Conservation (phyloP, 2,329 filamentous ascomycete genomes). For the Cladosporium sp. region DNA sequence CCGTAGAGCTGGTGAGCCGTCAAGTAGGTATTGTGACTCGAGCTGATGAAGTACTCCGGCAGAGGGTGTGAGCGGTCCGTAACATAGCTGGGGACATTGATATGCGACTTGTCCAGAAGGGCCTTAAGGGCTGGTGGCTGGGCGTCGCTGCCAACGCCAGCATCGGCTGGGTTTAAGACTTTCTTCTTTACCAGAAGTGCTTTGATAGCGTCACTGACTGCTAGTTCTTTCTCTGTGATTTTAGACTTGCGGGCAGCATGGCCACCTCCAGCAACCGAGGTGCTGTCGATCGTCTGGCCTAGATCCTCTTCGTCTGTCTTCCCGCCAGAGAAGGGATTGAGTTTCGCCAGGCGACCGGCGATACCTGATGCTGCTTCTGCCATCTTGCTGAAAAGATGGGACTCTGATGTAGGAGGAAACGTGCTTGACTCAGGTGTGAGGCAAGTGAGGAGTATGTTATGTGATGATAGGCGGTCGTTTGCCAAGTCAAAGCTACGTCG, state of each 20-base stretch:
- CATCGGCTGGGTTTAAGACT: slow-evolving; percentile 48
- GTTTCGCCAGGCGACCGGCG: slow-evolving; percentile 31
- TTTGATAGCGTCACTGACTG: slow-evolving; percentile 56
- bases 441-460: neutral
- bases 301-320: slow-evolving; percentile 47
- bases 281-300: slow-evolving; percentile 49
- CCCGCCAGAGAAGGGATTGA: slow-evolving; percentile 38
- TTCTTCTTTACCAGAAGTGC: slow-evolving; percentile 52
- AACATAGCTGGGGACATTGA: slow-evolving; percentile 52
- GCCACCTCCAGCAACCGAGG: slow-evolving; percentile 56
- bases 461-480: neutral
- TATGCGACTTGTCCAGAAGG: slow-evolving; percentile 55
- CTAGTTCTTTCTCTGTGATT: slow-evolving; percentile 50
- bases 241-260: slow-evolving; percentile 49
- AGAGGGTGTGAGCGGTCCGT: slow-evolving; percentile 24
- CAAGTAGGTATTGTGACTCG: slow-evolving; percentile 92
- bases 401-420: too few relatives aligned
- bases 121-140: slow-evolving; percentile 45
- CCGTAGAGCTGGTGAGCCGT: slow-evolving; percentile 81
- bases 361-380: slow-evolving; percentile 15
- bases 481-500: neutral
- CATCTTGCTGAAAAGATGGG: slow-evolving; percentile 1
- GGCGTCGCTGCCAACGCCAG: slow-evolving; percentile 42
- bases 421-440: neutral
- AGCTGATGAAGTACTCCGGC: slow-evolving; percentile 77